These are phyloP conservation scores for Lactarius psammicola DNA, from an alignment of 768 basidiomycete species.

Conservation along the genomic window DNA sequence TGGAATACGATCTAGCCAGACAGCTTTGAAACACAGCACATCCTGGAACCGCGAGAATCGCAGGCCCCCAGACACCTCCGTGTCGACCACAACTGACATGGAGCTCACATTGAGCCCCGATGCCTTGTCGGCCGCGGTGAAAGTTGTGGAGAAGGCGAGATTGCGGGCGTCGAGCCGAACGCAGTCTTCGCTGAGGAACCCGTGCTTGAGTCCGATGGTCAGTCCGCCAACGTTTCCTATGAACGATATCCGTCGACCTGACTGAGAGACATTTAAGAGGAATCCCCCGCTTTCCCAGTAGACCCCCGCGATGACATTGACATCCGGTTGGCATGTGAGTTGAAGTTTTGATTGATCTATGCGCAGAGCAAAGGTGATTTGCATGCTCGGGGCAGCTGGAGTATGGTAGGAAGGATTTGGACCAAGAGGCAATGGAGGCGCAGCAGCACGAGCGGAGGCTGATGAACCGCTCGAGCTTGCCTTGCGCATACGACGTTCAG, in stretches of 20 bases:
- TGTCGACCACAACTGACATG: slow-evolving; percentile 78
- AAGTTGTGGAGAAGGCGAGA: slow-evolving; percentile 72
- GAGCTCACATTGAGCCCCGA: slow-evolving; percentile 44
- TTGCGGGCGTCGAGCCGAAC: slow-evolving; percentile 79
- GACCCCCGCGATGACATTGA: slow-evolving; percentile 85
- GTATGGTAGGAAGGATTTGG: slow-evolving; percentile 26
- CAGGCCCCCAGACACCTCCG: slow-evolving; percentile 75
- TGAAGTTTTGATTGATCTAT: slow-evolving; percentile 88
- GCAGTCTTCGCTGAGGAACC: slow-evolving; percentile 80
- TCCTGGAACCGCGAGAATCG: slow-evolving; percentile 88
- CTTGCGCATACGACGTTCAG: slow-evolving; percentile 70
- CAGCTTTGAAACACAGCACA: slow-evolving; percentile 91
- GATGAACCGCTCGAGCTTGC: slow-evolving; percentile 37
- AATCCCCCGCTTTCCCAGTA: slow-evolving; percentile 97
- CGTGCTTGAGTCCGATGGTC: slow-evolving; percentile 78
- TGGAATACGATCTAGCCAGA: slow-evolving; percentile 89
- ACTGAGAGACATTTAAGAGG: slow-evolving; percentile 72
- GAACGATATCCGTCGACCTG: slow-evolving; percentile 67
- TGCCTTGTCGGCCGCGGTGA: slow-evolving; percentile 50
- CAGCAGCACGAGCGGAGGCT: slow-evolving; percentile 7
- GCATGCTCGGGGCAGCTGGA: slow-evolving; percentile 47
- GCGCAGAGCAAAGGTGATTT: slow-evolving; percentile 82
- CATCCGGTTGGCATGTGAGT: slow-evolving; percentile 86
- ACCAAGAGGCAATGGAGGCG: slow-evolving; percentile 1
- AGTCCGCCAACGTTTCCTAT: slow-evolving; percentile 81